These are phyloP conservation scores for Neonectria punicea DNA, from an alignment of 2,329 filamentous ascomycete species.

Conservation along the genomic window DNA sequence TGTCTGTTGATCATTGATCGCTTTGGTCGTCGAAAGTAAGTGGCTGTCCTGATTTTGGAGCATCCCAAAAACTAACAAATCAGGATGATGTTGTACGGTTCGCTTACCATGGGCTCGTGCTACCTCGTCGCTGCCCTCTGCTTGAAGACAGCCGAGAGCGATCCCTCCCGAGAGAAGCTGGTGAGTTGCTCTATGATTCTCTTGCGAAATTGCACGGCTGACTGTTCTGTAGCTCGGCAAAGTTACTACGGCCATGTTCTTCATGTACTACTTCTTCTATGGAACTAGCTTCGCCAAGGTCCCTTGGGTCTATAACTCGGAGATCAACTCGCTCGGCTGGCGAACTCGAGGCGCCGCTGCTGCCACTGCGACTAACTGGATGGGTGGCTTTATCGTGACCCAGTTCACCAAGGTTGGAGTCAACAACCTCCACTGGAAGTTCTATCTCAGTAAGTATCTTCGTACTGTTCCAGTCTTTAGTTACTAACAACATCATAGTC, in stretches of 20 bases:
- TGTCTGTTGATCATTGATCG: slow-evolving; percentile 53
- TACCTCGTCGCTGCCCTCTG: slow-evolving; percentile 52
- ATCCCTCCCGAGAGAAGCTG: slow-evolving; percentile 42
- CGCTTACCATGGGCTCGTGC: slow-evolving; percentile 47
- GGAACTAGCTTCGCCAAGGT: slow-evolving; percentile 52
- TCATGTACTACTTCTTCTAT: slow-evolving; percentile 56
- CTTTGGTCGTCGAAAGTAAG: slow-evolving; percentile 52
- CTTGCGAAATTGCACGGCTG: not conserved
- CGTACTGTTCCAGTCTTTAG: accelerated
- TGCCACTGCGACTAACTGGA: slow-evolving; percentile 57
- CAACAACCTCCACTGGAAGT: slow-evolving; percentile 53
- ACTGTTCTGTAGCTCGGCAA: slow-evolving; percentile 47
- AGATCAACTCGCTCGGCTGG: slow-evolving; percentile 56
- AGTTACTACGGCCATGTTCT: slow-evolving; percentile 55
- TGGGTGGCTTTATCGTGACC: slow-evolving; percentile 54
- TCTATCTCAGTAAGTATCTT: slow-evolving; percentile 52
- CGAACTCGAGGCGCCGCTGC: slow-evolving; percentile 54
- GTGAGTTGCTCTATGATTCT: slow-evolving; percentile 21
- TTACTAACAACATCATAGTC: slow-evolving; percentile 32
- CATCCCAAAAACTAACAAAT: not conserved
- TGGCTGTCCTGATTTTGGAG: not conserved
- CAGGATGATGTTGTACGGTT: slow-evolving; percentile 54
- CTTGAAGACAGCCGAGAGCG: slow-evolving; percentile 46
- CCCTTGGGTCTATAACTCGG: slow-evolving; percentile 55
- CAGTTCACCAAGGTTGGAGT: slow-evolving; percentile 58